Evolutionary conservation across 176 grass and related monocot genomes (phyloP).

Genomic region (Juncus inflexus): DNA sequence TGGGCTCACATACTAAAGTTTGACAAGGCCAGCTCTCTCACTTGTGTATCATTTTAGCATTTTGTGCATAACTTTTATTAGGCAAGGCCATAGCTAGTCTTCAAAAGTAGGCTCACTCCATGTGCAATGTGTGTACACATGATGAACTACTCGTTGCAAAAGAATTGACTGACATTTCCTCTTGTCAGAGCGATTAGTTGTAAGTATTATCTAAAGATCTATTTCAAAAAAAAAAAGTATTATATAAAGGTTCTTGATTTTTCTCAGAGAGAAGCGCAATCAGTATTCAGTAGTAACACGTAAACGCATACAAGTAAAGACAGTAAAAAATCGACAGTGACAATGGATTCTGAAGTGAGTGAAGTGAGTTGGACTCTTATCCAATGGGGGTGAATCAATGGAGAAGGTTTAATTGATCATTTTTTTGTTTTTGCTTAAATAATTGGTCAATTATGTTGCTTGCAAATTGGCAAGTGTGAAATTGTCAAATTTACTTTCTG

Average conservation of each 20-base stretch:
- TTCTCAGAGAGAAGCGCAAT: too few species aligned
- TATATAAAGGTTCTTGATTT: too few species aligned
- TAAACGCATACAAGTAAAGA: neutral
- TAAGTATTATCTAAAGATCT: too few species aligned
- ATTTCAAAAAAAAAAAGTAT: too few species aligned
- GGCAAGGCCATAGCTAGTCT: neutral
- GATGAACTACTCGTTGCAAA: too few species aligned
- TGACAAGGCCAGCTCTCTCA: conserved; percentile 20
- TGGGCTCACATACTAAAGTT: conserved; percentile 6
- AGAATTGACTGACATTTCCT: too few species aligned
- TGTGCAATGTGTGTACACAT: conserved; percentile 1
- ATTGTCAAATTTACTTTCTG: conserved; percentile 20
- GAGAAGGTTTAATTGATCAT: too few species aligned
- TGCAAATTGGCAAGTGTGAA: neutral
- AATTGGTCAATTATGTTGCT: neutral
- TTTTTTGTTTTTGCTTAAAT: too few species aligned
- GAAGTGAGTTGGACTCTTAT: conserved; percentile 7
- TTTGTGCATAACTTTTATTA: conserved; percentile 22
- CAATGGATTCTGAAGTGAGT: neutral
- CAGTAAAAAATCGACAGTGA: neutral
- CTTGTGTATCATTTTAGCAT: conserved; percentile 1
- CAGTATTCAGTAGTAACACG: too few species aligned
- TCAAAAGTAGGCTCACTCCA: conserved; percentile 19
- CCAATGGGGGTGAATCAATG: neutral
- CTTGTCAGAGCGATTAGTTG: too few species aligned